Base-by-base conservation (phyloP, 192 early-diverging fungal species). In the Rhizophagus clarus region DNA sequence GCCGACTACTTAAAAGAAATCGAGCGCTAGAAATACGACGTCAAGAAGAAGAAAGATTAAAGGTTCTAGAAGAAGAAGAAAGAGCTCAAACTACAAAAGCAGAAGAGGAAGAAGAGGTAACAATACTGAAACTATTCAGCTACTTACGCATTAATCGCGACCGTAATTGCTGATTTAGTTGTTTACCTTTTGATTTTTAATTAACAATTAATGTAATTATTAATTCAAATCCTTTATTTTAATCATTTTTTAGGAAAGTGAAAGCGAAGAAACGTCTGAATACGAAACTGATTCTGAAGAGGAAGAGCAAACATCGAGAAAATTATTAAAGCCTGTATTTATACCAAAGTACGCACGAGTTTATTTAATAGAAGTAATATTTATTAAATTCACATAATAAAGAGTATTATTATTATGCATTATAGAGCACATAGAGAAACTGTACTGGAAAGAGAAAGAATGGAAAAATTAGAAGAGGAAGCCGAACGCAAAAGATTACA, bases 311-410 rank as follows among this genome's bases (percentile, higher is more conserved):
- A 76, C 17, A 81, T 82, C 85, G 7, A 87, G 79, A 45, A 85
- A 86, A 17, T 81, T 97, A 79, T 82, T 96, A 14, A 98, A 97
- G 81, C 97, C 97, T 4, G 89, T 97, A 26, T 99, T 98, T 88
- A 91, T 97, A 61, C 92, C 95, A 80, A 98, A 95, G 93, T 93
- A 92, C 49, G 87, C 81, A 56, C 4, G 29, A 26, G 7, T 42
- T 37, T 5, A 22, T 72, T 24, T 26, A 10, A 37, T 8, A 60
- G 1, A 4, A 22, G 47, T 15, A 20, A 31, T 73, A 10, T 11
- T 26, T 74, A 22, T 32, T 51, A 51, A 29, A 34, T 63, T 15
- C 32, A 32, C 32, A 32, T 32, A 32, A 32, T 49, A 47, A 77
- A 26, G 61, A 67, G 37, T 42, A 61, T 45, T 32, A 2, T 70